A percentile compares a stretch with the other conserved stretches of the same genome.
Evolutionary conservation across 164 flowering plant species (phyloP).

Genomic region (Stephania cephalantha): DNA sequence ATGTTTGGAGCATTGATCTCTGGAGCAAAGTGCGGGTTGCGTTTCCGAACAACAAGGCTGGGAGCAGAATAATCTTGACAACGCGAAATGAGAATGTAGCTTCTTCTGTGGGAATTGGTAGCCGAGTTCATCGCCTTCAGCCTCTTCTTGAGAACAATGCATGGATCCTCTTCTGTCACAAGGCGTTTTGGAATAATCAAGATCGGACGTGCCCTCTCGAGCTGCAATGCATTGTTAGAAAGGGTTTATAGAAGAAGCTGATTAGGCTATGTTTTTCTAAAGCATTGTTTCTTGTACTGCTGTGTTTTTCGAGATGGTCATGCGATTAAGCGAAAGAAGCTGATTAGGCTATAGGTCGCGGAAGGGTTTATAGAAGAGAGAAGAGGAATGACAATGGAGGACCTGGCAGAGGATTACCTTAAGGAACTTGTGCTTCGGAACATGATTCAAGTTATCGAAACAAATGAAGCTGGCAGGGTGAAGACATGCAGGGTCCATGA

Average conservation of each 20-base stretch:
- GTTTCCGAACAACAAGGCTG: constrained; percentile 17
- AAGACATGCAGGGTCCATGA: constrained; percentile 40
- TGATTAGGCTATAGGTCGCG: constrained; percentile 47
- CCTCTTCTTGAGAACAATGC: constrained; percentile 27
- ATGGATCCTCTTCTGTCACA: constrained; percentile 40
- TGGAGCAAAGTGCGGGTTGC: constrained; percentile 22
- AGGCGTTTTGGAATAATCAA: constrained; percentile 24
- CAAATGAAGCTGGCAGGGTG: constrained; percentile 23
- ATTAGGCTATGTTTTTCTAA: too few relatives aligned
- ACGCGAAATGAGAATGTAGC: constrained; percentile 33
- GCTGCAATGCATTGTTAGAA: constrained; percentile 20
- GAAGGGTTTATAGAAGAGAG: constrained; percentile 38
- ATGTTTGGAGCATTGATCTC: constrained; percentile 31
- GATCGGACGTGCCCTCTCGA: constrained; percentile 21
- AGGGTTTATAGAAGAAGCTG: too few relatives aligned
- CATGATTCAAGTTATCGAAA: constrained; percentile 31
- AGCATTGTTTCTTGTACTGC: constrained; percentile 42
- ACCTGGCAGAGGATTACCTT: constrained; percentile 40
- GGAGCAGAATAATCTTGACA: constrained; percentile 32
- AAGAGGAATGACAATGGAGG: constrained; percentile 32
- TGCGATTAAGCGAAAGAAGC: constrained; percentile 27
- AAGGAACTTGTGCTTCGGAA: constrained; percentile 34
- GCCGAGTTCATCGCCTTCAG: constrained; percentile 24
- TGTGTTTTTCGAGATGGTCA: constrained; percentile 33
- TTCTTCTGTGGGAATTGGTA: constrained; percentile 21